Evolutionary conservation across 495 filamentous ascomycete genomes (phyloP), one percentile per base, ranked within the genome.

Genomic region (Penicillium turbatum): DNA sequence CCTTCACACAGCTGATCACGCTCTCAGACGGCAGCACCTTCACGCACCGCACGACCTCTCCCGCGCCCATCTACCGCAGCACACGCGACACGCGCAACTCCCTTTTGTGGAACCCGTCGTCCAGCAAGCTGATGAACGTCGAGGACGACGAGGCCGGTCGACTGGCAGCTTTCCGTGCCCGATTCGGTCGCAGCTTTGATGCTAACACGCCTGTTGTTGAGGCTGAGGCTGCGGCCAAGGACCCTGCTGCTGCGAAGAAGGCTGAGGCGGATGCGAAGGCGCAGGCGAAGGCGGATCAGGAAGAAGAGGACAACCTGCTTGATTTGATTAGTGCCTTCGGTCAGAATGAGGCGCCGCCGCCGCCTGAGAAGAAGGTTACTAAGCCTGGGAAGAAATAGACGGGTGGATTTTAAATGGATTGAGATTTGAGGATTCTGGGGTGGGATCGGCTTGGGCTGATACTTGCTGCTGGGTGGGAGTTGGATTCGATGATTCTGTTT

Each of bases 61-160:
- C 93, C 3, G 57, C 73, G 12, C 87, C 89, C 2, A 73, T 97
- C 37, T 88, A 90, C 79, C 81, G 81, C 52, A 81, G 78, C 48
- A 83, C 80, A 37, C 90, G 92, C 69, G 93, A 98, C 79, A 86
- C 83, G 41, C 83, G 88, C 58, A 98, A 97, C 78, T 82, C 88
- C 54, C 73, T 86, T 4, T 70, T 96, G 27, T 98, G 93, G 93
- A 93, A 97, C 67, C 95, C 93, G 2, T 81, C 76, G 32, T 80
- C 83, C 53, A 82, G 83, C 66, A 84, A 85, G 49, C 72, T 98
- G 67, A 73, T 84, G 64, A 95, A 91, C 63, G 79, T 97, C 49
- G 95, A 97, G 71, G 84, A 92, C 54, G 93, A 98, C 66, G 93
- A 97, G 82, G 95, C 93, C 19, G 93, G 93, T 26, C 84, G 88